phyloP scores from a whole-genome alignment of 352 stramenopile genomes.

The Globisporangium viniferum region DNA sequence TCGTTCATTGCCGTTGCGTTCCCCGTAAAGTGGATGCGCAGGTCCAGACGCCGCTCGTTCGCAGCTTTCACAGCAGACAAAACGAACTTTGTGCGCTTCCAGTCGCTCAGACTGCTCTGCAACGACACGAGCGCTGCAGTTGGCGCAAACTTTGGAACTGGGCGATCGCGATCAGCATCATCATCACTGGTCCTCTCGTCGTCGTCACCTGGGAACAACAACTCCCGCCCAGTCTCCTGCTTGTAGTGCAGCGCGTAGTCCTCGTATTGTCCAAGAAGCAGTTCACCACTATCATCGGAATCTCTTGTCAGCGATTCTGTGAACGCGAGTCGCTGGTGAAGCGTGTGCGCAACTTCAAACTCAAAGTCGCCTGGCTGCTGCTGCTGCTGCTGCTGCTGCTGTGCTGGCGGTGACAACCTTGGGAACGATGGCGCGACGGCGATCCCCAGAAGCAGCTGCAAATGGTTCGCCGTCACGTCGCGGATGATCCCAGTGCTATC shows the following conservation, averaged over 20 bases:
- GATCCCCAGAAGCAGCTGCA: conserved; percentile 56
- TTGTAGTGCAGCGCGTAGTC: conserved; percentile 33
- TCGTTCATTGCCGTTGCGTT: background rate
- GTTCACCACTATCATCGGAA: background rate
- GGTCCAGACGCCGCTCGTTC: conserved; percentile 16
- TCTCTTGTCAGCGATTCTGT: conserved; percentile 15
- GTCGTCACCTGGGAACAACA: background rate
- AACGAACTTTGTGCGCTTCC: conserved; percentile 33
- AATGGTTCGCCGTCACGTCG: conserved; percentile 82
- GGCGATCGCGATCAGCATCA: background rate
- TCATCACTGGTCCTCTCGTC: background rate
- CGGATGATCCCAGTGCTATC: conserved; percentile 65
- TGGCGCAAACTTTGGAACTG: conserved; percentile 16
- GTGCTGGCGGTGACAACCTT: background rate
- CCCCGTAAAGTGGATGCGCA: conserved; percentile 23
- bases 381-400: background rate
- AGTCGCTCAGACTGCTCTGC: conserved; percentile 21
- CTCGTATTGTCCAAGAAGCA: conserved; percentile 31
- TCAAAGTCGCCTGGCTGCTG: background rate
- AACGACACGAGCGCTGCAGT: conserved; percentile 38
- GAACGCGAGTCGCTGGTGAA: conserved; percentile 18
- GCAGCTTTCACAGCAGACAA: conserved; percentile 45
- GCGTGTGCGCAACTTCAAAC: background rate
- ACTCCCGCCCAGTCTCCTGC: conserved; percentile 15
- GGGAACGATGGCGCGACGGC: conserved; percentile 32